Conservation (phyloP, 495 filamentous ascomycete species). For the Tuber borchii region DNA sequence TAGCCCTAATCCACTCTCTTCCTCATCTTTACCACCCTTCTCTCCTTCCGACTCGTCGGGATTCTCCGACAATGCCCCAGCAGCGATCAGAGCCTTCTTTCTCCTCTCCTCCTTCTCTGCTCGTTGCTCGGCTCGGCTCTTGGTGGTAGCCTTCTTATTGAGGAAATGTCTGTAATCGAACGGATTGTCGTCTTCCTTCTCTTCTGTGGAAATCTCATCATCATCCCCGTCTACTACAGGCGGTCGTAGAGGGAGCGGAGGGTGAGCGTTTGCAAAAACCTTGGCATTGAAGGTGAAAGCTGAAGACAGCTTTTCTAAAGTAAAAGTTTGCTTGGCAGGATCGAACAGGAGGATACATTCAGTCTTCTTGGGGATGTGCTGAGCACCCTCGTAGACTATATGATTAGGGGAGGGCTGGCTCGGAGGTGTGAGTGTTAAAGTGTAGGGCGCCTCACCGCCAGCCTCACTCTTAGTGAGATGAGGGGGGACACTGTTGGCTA, state of each 20-base stretch:
- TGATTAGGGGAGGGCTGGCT: slow-evolving; percentile 7
- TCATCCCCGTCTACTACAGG: slow-evolving; percentile 33
- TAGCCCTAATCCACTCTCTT: slow-evolving; percentile 25
- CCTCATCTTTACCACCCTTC: slow-evolving; percentile 10
- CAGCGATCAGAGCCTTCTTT: slow-evolving; percentile 36
- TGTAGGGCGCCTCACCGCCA: slow-evolving; percentile 28
- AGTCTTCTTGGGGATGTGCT: slow-evolving; percentile 30
- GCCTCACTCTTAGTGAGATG: slow-evolving; percentile 33
- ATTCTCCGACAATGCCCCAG: slow-evolving; percentile 30
- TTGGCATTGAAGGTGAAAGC: slow-evolving; percentile 40
- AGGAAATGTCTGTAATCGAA: slow-evolving; percentile 40
- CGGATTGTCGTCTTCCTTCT: slow-evolving; percentile 38
- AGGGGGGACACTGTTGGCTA: slow-evolving; percentile 22
- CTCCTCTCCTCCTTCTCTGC: slow-evolving; percentile 36
- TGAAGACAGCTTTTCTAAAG: slow-evolving; percentile 37
- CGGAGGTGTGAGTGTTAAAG: slow-evolving; percentile 23
- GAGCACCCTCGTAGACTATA: slow-evolving; percentile 27
- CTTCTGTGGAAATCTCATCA: slow-evolving; percentile 26
- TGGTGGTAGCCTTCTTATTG: slow-evolving; percentile 37
- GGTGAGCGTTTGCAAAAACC: slow-evolving; percentile 33
- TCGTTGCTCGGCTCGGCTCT: slow-evolving; percentile 32
- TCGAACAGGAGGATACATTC: slow-evolving; percentile 39
- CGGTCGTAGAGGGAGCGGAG: slow-evolving; percentile 27
- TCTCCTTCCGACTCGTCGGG: slow-evolving; percentile 23
- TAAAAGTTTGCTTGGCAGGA: slow-evolving; percentile 34